Evolutionary conservation across 352 stramenopile species (phyloP).

Genomic region (Pythium aristosporum): DNA sequence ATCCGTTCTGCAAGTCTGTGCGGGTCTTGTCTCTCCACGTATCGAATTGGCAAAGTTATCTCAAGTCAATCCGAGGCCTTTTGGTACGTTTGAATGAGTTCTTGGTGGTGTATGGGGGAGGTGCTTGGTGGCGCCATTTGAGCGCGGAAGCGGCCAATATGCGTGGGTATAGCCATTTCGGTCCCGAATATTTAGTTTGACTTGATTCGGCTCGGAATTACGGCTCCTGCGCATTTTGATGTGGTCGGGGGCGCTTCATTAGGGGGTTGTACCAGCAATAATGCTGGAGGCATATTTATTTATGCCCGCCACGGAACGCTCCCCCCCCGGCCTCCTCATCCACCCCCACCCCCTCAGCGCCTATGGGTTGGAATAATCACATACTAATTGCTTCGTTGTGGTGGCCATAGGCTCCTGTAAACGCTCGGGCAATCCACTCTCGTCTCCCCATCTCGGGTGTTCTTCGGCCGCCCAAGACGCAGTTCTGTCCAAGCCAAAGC

Average conservation of each 20-base stretch:
- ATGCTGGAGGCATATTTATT: constrained; percentile 13
- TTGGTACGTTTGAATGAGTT: constrained; percentile 21
- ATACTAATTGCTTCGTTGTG: constrained; percentile 4
- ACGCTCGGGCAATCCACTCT: constrained; percentile 1
- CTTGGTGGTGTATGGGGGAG: constrained; percentile 13
- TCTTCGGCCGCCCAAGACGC: constrained; percentile 7
- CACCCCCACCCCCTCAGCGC: not conserved
- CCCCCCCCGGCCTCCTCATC: not conserved
- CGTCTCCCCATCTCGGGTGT: constrained; percentile 6
- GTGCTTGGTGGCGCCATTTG: constrained; percentile 6
- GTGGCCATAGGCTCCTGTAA: not conserved
- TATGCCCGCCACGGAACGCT: not conserved
- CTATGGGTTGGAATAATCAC: not conserved
- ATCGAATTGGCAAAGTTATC: constrained; percentile 20
- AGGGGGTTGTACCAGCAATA: constrained; percentile 12
- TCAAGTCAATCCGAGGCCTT: constrained; percentile 12
- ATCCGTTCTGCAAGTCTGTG: constrained; percentile 29
- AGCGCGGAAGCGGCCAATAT: constrained; percentile 4
- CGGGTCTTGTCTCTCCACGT: constrained; percentile 17
- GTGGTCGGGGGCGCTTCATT: constrained; percentile 19
- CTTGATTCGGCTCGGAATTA: constrained; percentile 24
- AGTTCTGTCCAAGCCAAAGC: not conserved
- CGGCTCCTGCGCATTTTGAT: constrained; percentile 12
- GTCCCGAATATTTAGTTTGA: constrained; percentile 18
- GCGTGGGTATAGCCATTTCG: constrained; percentile 8